phyloP scores from a whole-genome alignment of 78 protist species.

The Bigelowiella natans region DNA sequence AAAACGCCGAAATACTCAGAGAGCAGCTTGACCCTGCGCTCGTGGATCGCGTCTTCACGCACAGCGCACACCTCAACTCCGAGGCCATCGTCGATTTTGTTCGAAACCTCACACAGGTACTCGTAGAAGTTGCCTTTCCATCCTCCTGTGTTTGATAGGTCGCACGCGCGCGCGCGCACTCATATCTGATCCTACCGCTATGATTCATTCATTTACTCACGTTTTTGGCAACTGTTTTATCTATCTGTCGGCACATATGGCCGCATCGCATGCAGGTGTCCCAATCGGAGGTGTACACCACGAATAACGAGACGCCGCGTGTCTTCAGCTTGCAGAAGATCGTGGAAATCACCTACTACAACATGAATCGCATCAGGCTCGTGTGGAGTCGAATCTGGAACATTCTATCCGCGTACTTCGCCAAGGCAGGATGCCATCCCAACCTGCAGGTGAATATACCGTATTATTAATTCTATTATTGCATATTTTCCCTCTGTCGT shows the following conservation, averaged over 20 bases:
- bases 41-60: conserved; percentile 8
- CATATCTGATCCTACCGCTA: no score
- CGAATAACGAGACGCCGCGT: conserved; percentile 34
- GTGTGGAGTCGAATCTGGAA: conserved; percentile 89
- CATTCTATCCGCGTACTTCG: conserved; percentile 58
- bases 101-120: not conserved
- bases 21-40: not conserved
- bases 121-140: not conserved
- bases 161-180: no score
- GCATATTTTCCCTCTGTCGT: no score
- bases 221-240: no score
- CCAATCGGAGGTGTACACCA: not conserved
- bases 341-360: conserved; percentile 79
- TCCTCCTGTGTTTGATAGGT: no score
- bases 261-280: no score
- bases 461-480: not conserved
- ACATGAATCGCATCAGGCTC: conserved; percentile 74
- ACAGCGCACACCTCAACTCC: not conserved
- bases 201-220: no score
- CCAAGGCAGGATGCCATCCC: conserved; percentile 49
- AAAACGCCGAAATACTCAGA: not conserved
- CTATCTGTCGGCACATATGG: no score
- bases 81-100: conserved; percentile 9
- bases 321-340: conserved; percentile 79
- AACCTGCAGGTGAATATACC: conserved; percentile 6